Evolutionary conservation across 1,284 basidiomycete genomes (phyloP).

Genomic region (Trametes sp.): DNA sequence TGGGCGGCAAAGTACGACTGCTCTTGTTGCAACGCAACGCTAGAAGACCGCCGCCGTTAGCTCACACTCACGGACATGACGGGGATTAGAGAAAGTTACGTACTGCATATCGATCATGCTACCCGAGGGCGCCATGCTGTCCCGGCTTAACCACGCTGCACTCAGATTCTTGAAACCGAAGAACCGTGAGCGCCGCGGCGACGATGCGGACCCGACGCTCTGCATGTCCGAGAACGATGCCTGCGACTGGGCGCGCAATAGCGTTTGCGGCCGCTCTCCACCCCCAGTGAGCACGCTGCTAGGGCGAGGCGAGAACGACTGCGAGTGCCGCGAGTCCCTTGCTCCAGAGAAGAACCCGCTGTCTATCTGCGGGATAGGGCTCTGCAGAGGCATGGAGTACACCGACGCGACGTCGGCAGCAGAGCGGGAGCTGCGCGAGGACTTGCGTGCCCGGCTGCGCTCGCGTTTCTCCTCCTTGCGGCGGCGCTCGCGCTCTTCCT

Average conservation of each 20-base stretch:
- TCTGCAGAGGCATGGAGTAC: conserved; percentile 67
- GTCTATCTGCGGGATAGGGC: conserved; percentile 64
- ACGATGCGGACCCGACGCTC: conserved; percentile 66
- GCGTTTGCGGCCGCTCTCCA: conserved; percentile 59
- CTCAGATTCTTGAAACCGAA: conserved; percentile 84
- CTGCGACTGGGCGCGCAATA: conserved; percentile 74
- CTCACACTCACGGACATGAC: conserved; percentile 12
- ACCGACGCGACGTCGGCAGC: conserved; percentile 73
- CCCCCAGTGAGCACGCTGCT: conserved; percentile 71
- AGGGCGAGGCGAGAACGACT: conserved; percentile 63
- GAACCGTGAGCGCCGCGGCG: conserved; percentile 78
- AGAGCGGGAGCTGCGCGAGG: conserved; percentile 63
- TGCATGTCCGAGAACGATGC: conserved; percentile 81
- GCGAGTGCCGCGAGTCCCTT: conserved; percentile 66
- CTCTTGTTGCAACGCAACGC: conserved; percentile 79
- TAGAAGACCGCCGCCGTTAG: conserved; percentile 39
- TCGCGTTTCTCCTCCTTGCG: conserved; percentile 70
- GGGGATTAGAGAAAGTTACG: conserved; percentile 45
- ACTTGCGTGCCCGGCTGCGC: conserved; percentile 69
- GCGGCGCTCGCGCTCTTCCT: conserved; percentile 69
- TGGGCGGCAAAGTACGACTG: conserved; percentile 46
- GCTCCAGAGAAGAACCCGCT: conserved; percentile 56
- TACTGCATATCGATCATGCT: conserved; percentile 97
- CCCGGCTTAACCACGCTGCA: conserved; percentile 77
- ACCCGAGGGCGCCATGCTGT: conserved; percentile 80